Evolutionary conservation across 2,329 filamentous ascomycete species (phyloP), one percentile per base, ranked within the genome.

Genomic region (Hymenoscyphus scutula): DNA sequence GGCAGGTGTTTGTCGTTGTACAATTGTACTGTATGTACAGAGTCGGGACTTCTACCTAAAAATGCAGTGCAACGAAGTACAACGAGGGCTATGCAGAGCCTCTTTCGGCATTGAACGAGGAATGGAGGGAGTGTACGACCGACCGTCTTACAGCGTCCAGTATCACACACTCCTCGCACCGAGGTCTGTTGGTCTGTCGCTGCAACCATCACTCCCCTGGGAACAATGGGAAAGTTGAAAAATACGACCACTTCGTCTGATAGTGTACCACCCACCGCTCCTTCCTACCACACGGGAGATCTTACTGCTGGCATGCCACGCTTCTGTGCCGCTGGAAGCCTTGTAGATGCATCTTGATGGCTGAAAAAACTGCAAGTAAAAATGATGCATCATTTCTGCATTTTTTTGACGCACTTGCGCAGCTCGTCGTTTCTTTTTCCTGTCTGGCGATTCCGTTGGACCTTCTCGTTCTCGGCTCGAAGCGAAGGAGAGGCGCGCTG

Each of bases 201-300:
- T n/a, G 38, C 38, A 19, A 17, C n/a, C 38, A 30, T 34, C 7
- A 10, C 32, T 34, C 32, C 7, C 7, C 7, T 10, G 30, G 32
- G 32, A 8, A 25, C 2, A 3, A 48, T 48, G 41, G 41, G 41
- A 48, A 48, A 48, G n/a, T 48, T 48, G 41, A 25, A 48, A 19
- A 19, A 8, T 19, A n/a, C 23, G 23, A 10, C 23, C 5, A n/a
- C 41, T 19, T 48, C 41, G 19, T 48, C 41, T 48, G 41, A 48
- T 34, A 48, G n/a, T n/a, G n/a, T n/a, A n/a, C n/a, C n/a, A n/a
- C n/a, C 41, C 19, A 48, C 5, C 19, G 19, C 41, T 48, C 41
- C 41, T 48, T 23, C 41, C 19, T 48, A n/a, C 41, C 41, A 48
- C 41, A 48, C 41, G n/a, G 41, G 41, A 48, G 41, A 48, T 48